phyloP scores from a whole-genome alignment of 768 basidiomycete species.

The Podaxis carcinomalis region DNA sequence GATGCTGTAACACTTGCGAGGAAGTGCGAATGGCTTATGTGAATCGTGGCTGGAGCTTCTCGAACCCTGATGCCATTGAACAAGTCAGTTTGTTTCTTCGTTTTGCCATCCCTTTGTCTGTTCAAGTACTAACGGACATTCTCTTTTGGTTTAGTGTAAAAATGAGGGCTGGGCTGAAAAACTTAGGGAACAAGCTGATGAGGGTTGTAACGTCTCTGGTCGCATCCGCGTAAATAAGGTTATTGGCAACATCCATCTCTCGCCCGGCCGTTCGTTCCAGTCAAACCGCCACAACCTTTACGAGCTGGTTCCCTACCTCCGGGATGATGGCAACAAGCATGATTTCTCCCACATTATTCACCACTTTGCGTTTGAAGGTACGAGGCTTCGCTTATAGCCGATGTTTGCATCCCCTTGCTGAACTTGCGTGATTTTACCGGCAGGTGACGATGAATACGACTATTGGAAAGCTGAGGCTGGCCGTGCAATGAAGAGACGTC shows the following conservation, averaged over 20 bases:
- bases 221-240: slow-evolving; percentile 96
- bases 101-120: neutral
- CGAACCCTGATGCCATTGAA: slow-evolving; percentile 85
- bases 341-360: slow-evolving; percentile 92
- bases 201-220: slow-evolving; percentile 93
- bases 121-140: neutral
- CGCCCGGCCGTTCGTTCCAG: slow-evolving; percentile 95
- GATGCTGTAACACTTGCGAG: slow-evolving; percentile 97
- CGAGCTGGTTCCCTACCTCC: slow-evolving; percentile 92
- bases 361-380: slow-evolving; percentile 69
- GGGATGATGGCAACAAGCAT: slow-evolving; percentile 82
- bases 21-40: slow-evolving; percentile 89
- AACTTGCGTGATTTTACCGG: neutral
- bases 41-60: slow-evolving; percentile 93
- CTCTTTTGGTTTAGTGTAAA: slow-evolving; percentile 59
- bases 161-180: slow-evolving; percentile 95
- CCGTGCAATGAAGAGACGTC: slow-evolving; percentile 58
- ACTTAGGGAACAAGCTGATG: slow-evolving; percentile 85
- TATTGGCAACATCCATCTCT: slow-evolving; percentile 91
- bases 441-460: slow-evolving; percentile 79
- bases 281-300: slow-evolving; percentile 72
- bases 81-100: slow-evolving; percentile 53
- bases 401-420: neutral
- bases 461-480: slow-evolving; percentile 58
- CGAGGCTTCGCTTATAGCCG: neutral